These are phyloP conservation scores for Sclerotiophoma versabilis DNA, from an alignment of 2,329 filamentous ascomycete species.

Conservation along the genomic window DNA sequence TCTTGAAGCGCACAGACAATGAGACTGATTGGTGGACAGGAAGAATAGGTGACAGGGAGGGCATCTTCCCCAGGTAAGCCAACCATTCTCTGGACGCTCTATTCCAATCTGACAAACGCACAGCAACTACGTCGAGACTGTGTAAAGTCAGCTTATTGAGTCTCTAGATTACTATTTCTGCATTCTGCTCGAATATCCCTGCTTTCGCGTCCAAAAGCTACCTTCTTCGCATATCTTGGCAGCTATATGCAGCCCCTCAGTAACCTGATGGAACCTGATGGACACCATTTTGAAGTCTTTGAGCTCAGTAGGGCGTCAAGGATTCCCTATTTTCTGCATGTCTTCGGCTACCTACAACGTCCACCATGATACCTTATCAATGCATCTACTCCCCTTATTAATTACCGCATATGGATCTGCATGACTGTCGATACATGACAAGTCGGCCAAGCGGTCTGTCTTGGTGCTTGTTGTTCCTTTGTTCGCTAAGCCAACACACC, in stretches of 20 bases:
- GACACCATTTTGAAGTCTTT: background rate
- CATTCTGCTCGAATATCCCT: background rate
- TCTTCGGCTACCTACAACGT: background rate
- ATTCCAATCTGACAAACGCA: background rate
- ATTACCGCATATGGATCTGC: too few species aligned
- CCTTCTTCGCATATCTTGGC: slow-evolving; percentile 19
- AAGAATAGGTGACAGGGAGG: slow-evolving; percentile 80
- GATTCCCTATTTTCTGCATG: background rate
- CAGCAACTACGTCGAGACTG: slow-evolving; percentile 53
- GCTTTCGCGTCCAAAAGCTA: slow-evolving; percentile 21
- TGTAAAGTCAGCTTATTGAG: slow-evolving; percentile 17
- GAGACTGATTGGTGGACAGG: slow-evolving; percentile 99
- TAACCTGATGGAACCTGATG: background rate
- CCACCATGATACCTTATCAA: background rate
- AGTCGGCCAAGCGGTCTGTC: background rate
- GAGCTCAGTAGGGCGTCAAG: slow-evolving; percentile 27
- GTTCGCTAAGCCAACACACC: too few species aligned
- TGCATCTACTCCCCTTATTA: background rate
- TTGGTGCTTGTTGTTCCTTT: too few species aligned
- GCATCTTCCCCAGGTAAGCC: slow-evolving; percentile 84
- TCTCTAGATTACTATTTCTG: background rate
- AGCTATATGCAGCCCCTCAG: slow-evolving; percentile 7
- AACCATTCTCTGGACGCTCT: slow-evolving; percentile 12
- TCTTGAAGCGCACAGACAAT: slow-evolving; percentile 92
- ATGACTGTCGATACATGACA: background rate